phyloP scores from a whole-genome alignment of 148 eudicot genomes.

The Rheum nobile region DNA sequence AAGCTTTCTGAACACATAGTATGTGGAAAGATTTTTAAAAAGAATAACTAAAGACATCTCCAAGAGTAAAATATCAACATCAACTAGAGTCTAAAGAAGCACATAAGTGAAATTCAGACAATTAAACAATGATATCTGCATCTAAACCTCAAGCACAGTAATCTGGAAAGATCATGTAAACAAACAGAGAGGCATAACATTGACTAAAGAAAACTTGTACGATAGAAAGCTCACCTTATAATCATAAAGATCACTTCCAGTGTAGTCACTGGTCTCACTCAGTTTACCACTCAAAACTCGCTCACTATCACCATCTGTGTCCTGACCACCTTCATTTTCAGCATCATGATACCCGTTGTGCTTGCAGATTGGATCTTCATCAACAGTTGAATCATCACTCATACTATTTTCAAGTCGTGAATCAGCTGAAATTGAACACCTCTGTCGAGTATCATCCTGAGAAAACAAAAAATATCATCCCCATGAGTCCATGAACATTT shows the following conservation, averaged over 20 bases:
- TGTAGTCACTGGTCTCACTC: conserved; percentile 90
- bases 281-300: conserved; percentile 80
- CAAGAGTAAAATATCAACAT: background rate
- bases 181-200: background rate
- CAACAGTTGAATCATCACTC: conserved; percentile 73
- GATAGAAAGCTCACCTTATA: conserved; percentile 45
- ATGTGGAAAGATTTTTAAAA: background rate
- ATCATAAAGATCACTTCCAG: conserved; percentile 84
- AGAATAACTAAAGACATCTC: background rate
- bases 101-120: background rate
- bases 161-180: background rate
- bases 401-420: conserved; percentile 75
- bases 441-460: conserved; percentile 79
- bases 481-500: background rate
- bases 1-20: background rate
- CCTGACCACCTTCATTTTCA: conserved; percentile 66
- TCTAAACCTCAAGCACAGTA: background rate
- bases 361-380: conserved; percentile 46
- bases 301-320: conserved; percentile 67
- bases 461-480: conserved; percentile 7
- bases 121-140: background rate
- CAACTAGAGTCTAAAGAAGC: background rate
- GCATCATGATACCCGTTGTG: conserved; percentile 71
- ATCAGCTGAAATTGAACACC: conserved; percentile 90
- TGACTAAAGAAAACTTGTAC: background rate